These are phyloP conservation scores for Thalassiosira exigua DNA, from an alignment of 352 stramenopile species.

Conservation along the genomic window DNA sequence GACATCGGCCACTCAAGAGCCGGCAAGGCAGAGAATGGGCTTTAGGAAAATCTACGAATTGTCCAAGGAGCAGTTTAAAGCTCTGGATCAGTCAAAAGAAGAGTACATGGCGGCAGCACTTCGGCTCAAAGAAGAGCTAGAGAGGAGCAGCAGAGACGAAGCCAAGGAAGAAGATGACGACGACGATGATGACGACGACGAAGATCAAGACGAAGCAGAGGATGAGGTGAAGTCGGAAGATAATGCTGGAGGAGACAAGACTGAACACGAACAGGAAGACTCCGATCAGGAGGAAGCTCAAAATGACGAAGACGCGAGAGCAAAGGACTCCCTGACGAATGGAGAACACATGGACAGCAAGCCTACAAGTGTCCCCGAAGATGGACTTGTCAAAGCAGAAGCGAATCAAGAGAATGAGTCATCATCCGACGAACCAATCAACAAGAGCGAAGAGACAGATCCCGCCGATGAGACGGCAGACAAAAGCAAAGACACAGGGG, in stretches of 20 bases:
- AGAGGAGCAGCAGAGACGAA: slow-evolving; percentile 72
- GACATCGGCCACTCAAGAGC: slow-evolving; percentile 32
- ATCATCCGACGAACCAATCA: slow-evolving; percentile 12
- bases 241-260: slow-evolving; percentile 16
- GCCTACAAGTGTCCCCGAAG: slow-evolving; percentile 14
- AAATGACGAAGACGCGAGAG: background rate
- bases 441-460: slow-evolving; percentile 18
- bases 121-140: slow-evolving; percentile 81
- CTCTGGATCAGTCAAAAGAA: slow-evolving; percentile 68
- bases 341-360: background rate
- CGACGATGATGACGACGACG: slow-evolving; percentile 82
- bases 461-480: slow-evolving; percentile 22
- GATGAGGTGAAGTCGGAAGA: slow-evolving; percentile 10
- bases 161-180: slow-evolving; percentile 73
- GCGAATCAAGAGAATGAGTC: slow-evolving; percentile 17
- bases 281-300: background rate
- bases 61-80: slow-evolving; percentile 70
- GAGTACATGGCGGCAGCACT: slow-evolving; percentile 84
- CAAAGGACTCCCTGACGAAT: slow-evolving; percentile 15
- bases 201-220: slow-evolving; percentile 50
- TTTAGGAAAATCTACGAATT: slow-evolving; percentile 69
- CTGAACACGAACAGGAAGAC: slow-evolving; percentile 5
- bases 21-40: slow-evolving; percentile 67
- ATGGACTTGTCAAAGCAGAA: slow-evolving; percentile 24
- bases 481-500: background rate